phyloP scores from a whole-genome alignment of 2,329 filamentous ascomycete species.

The Xylaria sp. region DNA sequence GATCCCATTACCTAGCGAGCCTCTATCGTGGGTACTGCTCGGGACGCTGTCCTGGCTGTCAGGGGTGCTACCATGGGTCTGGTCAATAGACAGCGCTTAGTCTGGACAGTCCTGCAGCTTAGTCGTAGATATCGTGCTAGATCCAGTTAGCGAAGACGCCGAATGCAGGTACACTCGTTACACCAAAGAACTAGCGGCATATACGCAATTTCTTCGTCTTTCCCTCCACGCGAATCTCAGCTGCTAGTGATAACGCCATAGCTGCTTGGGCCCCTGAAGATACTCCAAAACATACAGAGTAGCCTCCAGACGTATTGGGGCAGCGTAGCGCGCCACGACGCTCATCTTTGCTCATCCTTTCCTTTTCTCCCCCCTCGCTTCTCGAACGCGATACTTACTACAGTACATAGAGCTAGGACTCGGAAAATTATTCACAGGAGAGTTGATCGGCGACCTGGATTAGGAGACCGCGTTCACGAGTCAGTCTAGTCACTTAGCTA shows the following conservation, averaged over 20 bases:
- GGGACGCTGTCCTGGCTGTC: too few species aligned
- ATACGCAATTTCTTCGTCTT: neutral
- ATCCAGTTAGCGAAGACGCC: slow-evolving; percentile 4
- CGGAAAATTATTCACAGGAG: neutral
- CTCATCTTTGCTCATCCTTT: neutral
- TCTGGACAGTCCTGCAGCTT: neutral
- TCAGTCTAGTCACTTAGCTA: neutral
- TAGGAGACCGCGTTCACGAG: neutral
- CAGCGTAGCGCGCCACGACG: neutral
- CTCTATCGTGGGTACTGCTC: neutral
- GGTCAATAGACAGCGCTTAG: slow-evolving; percentile 10
- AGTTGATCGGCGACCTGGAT: neutral
- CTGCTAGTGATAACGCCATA: neutral
- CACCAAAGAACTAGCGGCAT: neutral
- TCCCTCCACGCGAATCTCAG: neutral
- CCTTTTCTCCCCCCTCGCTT: too few species aligned
- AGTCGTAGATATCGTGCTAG: neutral
- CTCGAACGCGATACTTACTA: neutral
- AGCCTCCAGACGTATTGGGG: neutral
- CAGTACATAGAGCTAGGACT: neutral
- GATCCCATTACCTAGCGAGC: neutral
- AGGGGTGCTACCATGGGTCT: neutral
- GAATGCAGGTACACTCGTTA: neutral
- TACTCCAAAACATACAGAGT: neutral
- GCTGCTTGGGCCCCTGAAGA: too few species aligned